A percentile compares a stretch with the other conserved stretches of the same genome.
phyloP scores from a whole-genome alignment of 2,329 filamentous ascomycete genomes.

The Penicillium sp. region DNA sequence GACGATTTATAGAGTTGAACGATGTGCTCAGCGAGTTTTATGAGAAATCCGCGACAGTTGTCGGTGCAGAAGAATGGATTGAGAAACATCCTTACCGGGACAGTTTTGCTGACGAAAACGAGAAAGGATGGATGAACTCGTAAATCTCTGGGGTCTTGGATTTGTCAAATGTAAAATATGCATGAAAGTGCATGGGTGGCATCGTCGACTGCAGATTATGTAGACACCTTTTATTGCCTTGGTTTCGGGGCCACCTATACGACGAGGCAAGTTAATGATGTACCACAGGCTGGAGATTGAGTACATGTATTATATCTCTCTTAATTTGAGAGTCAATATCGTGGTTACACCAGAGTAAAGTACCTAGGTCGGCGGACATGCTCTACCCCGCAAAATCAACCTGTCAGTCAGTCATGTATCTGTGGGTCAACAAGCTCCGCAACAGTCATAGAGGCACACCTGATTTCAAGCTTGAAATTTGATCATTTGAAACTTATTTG shows the following conservation, averaged over 20 bases:
- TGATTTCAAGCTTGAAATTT: neutral
- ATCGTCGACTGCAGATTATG: neutral
- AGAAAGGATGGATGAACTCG: slow-evolving; percentile 1
- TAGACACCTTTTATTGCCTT: neutral
- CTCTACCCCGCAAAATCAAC: neutral
- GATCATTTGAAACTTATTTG: neutral
- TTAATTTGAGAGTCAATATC: neutral
- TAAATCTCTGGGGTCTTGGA: neutral
- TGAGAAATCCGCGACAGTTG: neutral
- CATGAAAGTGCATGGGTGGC: neutral
- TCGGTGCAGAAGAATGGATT: slow-evolving; percentile 8
- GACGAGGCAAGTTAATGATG: too few relatives aligned
- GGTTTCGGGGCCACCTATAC: too few relatives aligned
- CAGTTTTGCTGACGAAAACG: slow-evolving; percentile 3
- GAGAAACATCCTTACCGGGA: slow-evolving; percentile 6
- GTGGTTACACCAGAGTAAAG: neutral
- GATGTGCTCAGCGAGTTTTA: slow-evolving; percentile 6
- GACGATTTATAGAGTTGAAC: slow-evolving; percentile 1
- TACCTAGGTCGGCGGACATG: neutral
- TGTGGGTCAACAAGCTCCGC: neutral
- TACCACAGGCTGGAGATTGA: neutral
- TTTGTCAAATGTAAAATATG: neutral
- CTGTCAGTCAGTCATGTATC: neutral
- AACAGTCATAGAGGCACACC: neutral
- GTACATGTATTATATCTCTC: neutral